Base-by-base conservation (phyloP, 164 flowering plant species). In the Nymphaea thermarum region DNA sequence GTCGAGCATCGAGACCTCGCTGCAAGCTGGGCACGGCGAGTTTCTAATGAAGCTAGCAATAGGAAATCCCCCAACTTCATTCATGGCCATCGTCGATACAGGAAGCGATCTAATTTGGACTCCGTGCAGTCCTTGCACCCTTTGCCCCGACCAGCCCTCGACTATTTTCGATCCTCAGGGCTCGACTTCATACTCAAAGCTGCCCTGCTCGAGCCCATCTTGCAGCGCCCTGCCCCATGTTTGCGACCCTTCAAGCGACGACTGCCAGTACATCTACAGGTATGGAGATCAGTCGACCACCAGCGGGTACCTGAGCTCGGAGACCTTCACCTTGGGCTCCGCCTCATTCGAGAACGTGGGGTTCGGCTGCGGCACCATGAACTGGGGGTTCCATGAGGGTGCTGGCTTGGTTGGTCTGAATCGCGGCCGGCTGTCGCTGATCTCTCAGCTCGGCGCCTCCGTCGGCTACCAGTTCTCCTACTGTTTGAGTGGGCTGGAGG, bases 31-130 rank as follows among this genome's bases (percentile, higher is more conserved):
- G 7, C 53, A 45, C 10, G 63, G 25, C 10, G 63, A 60, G 15
- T 60, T 6, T 60, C 63, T 60, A 7, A 81, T 90, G 86, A 68
- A 79, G 18, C 55, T 93, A 4, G 67, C 85, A 0, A 86, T 90
- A 6, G 98, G 98, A 5, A 84, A 87, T 0, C 98, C 98, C 4
- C 77, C 94, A 1, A 70, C 55, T 42, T 57, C 76, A 4, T 85
- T 72, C 72, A 64, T 76, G 0, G 93, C 94, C 0, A 83, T 90
- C 11, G 44, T 93, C 75, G 98, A 93, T 73, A 89, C 97, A 0
- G 97, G 97, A 0, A 93, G 98, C 65, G 98, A 93, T 69, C 69
- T 93, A 59, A 83, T 89, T 7, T 93, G 97, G 98, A 89, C 97
- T 0, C 93, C 90, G 43, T 93, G 96, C 79, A 74, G 82, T 77